A percentile compares a stretch with the other conserved stretches of the same genome.
Evolutionary conservation across 108 stramenopile genomes (phyloP).

Genomic region (Cylindrotheca fusiformis): DNA sequence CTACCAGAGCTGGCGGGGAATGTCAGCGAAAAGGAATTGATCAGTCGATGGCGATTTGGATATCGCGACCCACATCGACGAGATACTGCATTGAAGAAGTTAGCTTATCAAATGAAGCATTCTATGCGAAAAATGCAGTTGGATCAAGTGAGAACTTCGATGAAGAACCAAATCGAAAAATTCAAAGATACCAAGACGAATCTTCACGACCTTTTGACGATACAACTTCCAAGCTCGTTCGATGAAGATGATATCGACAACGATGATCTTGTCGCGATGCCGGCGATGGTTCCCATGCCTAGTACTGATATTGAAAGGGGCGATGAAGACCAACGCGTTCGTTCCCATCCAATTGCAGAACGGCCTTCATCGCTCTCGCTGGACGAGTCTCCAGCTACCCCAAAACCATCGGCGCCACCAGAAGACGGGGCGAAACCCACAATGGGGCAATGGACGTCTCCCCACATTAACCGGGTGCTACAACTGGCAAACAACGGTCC

Average conservation of each 20-base stretch:
- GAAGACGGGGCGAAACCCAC: constrained; percentile 19
- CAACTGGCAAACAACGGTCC: constrained; percentile 6
- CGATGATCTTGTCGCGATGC: not conserved
- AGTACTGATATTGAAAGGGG: constrained; percentile 28
- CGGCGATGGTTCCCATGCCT: not conserved
- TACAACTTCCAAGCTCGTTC: constrained; percentile 12
- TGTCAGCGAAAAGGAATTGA: constrained; percentile 30
- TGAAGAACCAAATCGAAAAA: constrained; percentile 26
- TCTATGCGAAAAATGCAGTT: constrained; percentile 39
- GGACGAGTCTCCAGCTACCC: not conserved
- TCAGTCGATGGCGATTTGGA: constrained; percentile 32
- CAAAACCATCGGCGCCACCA: not conserved
- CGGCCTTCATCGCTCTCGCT: not conserved
- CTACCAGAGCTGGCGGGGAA: constrained; percentile 6
- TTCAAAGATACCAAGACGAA: constrained; percentile 9
- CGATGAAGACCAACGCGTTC: not conserved
- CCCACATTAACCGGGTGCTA: not conserved
- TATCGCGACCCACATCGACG: constrained; percentile 70
- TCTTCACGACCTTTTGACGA: constrained; percentile 7
- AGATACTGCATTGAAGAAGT: constrained; percentile 61
- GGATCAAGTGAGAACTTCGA: constrained; percentile 41
- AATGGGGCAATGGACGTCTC: constrained; percentile 59
- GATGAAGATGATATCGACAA: constrained; percentile 7
- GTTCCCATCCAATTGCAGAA: constrained; percentile 2
- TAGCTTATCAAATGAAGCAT: constrained; percentile 51